Conservation (phyloP, 257 asterid genomes). For the Eucommia ulmoides region DNA sequence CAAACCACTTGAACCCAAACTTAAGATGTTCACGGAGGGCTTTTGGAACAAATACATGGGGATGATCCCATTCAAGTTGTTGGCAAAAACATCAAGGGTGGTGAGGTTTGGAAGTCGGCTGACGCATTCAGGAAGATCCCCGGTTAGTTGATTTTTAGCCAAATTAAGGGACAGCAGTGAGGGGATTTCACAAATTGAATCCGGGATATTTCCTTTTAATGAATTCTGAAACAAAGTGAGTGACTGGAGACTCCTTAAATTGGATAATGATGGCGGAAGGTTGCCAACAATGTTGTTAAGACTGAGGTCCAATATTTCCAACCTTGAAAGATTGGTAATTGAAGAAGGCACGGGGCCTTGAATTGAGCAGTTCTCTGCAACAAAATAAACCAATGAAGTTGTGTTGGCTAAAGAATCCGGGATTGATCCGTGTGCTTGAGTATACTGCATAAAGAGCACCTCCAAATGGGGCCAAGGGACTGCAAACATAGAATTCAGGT, state of each 20-base stretch:
- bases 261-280: conserved; percentile 4
- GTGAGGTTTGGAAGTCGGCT: conserved; percentile 6
- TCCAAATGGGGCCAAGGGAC: conserved; percentile 3
- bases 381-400: conserved; percentile 5
- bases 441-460: not conserved
- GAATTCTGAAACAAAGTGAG: conserved; percentile 7
- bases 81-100: conserved; percentile 2
- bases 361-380: conserved; percentile 6
- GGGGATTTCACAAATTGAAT: conserved; percentile 6
- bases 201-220: conserved; percentile 3
- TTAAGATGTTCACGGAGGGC: not conserved
- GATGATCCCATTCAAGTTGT: conserved; percentile 7
- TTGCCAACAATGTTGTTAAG: conserved; percentile 5
- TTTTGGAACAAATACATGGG: conserved; percentile 6
- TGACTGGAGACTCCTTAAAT: not conserved
- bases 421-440: not conserved
- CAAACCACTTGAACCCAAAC: conserved; percentile 4
- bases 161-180: conserved; percentile 4
- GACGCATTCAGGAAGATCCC: conserved; percentile 6
- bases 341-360: conserved; percentile 11
- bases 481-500: conserved; percentile 7
- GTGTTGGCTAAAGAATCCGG: conserved; percentile 6
- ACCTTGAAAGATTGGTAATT: not conserved
- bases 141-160: conserved; percentile 3
- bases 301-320: conserved; percentile 2